Evolutionary conservation across 768 basidiomycete genomes (phyloP), one percentile per base, ranked within the genome.

Genomic region (Auricularia heimuer): DNA sequence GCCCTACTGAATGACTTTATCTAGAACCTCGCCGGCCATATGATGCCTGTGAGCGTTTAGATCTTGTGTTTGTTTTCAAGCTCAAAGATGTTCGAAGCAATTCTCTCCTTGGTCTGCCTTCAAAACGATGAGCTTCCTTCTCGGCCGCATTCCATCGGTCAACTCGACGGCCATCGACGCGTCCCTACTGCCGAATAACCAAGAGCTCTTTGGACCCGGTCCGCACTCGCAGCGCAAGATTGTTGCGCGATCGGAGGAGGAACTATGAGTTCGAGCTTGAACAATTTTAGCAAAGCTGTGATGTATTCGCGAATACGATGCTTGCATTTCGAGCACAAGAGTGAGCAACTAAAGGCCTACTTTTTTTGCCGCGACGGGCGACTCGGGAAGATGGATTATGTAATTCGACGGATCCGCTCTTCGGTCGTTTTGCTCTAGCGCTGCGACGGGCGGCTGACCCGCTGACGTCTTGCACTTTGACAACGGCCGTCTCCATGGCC

Each of bases 401-500:
- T 42, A 42, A 42, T 42, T 42, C 39, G 29, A 42, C 39, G 7
- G 39, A 42, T 42, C 39, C 39, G 39, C 7, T 14, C 39, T 42
- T 42, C 47, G 47, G 47, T 51, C 18, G 18, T 51, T 51, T 21
- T 51, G 47, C 47, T 51, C 16, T 18, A 21, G 14, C 47, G 21
- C 47, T 51, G 47, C 47, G 47, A 51, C 47, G 11, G 47, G 47
- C 47, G 39, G 39, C 39, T 42, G 39, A 42, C 39, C 39, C 8
- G 7, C 47, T 51, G 47, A 21, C 47, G 47, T 51, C 47, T 18
- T 42, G 39, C 39, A 14, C 39, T 21, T 18, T 51, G 47, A 6
- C 47, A 29, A 6, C 12, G 21, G 8, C 29, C 56, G 37, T 54
- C 58, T 60, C 34, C 4, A 76, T 76, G 73, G 64, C 73, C 2